phyloP scores from a whole-genome alignment of 352 stramenopile genomes.

The Pythium insidiosum region DNA sequence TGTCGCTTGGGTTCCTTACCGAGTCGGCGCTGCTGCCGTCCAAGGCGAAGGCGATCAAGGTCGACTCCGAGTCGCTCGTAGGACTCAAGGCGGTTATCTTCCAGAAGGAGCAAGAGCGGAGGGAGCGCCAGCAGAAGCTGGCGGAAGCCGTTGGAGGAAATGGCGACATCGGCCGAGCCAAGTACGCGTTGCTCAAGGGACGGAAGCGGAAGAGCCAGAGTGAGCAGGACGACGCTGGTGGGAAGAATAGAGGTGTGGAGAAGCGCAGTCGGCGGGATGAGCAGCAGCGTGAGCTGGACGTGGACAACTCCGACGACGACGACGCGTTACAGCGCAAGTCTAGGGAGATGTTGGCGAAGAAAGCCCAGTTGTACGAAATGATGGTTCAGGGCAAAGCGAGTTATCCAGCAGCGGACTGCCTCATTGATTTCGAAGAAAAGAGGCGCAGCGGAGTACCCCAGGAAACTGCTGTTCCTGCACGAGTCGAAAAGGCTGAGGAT shows the following conservation, averaged over 20 bases:
- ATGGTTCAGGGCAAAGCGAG: conserved; percentile 28
- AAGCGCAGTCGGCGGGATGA: conserved; percentile 44
- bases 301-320: conserved; percentile 53
- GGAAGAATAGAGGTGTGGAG: conserved; percentile 56
- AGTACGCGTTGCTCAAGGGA: conserved; percentile 42
- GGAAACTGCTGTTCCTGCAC: conserved; percentile 14
- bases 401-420: conserved; percentile 22
- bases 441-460: no score
- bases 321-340: conserved; percentile 49
- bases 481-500: background rate
- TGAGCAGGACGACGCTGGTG: conserved; percentile 18
- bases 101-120: conserved; percentile 73
- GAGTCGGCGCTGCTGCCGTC: conserved; percentile 88
- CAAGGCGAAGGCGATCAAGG: conserved; percentile 85
- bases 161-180: conserved; percentile 9
- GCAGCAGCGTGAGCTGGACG: conserved; percentile 27
- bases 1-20: conserved; percentile 90
- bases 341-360: conserved; percentile 47
- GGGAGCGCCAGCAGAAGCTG: conserved; percentile 39
- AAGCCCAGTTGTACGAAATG: conserved; percentile 71
- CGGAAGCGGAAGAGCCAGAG: conserved; percentile 4
- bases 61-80: conserved; percentile 78
- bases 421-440: conserved; percentile 70
- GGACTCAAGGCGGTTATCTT: conserved; percentile 80
- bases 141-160: conserved; percentile 11